These are phyloP conservation scores for Tricholoma saponaceum DNA, from an alignment of 768 basidiomycete species.

Conservation along the genomic window DNA sequence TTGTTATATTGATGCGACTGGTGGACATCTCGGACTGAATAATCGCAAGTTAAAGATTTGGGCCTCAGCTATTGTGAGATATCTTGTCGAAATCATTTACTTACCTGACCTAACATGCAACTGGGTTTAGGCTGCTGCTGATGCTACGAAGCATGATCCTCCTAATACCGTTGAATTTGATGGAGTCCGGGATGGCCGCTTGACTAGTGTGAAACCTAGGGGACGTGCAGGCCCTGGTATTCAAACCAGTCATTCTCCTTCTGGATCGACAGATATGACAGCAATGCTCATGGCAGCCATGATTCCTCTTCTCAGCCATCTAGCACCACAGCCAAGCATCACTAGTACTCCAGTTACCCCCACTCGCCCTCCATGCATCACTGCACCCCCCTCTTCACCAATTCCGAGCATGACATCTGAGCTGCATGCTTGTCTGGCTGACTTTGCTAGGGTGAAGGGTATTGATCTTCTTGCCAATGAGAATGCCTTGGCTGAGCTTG, in stretches of 20 bases:
- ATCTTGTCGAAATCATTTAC: background rate
- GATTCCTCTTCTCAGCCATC: background rate
- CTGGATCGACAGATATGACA: background rate
- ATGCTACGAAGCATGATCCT: slow-evolving; percentile 11
- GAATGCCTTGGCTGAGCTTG: background rate
- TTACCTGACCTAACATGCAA: background rate
- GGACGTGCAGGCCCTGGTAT: background rate
- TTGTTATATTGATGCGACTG: slow-evolving; percentile 7
- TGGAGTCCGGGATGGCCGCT: slow-evolving; percentile 4
- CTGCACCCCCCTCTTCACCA: background rate
- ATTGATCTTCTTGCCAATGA: slow-evolving; percentile 1
- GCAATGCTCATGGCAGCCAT: background rate
- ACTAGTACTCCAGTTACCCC: background rate
- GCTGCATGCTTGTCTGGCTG: slow-evolving; percentile 1
- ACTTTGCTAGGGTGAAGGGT: background rate
- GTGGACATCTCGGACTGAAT: slow-evolving; percentile 12
- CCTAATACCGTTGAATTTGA: slow-evolving; percentile 12
- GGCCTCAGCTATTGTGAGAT: slow-evolving; percentile 10
- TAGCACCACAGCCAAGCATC: background rate
- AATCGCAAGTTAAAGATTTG: slow-evolving; percentile 5
- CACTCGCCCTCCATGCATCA: background rate
- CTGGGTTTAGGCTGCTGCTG: slow-evolving; percentile 11
- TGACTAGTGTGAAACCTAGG: background rate
- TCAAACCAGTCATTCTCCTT: background rate
- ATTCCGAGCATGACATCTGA: background rate